These are phyloP conservation scores for Arthrobotrys sinensis DNA, from an alignment of 2,329 filamentous ascomycete species.

Conservation along the genomic window DNA sequence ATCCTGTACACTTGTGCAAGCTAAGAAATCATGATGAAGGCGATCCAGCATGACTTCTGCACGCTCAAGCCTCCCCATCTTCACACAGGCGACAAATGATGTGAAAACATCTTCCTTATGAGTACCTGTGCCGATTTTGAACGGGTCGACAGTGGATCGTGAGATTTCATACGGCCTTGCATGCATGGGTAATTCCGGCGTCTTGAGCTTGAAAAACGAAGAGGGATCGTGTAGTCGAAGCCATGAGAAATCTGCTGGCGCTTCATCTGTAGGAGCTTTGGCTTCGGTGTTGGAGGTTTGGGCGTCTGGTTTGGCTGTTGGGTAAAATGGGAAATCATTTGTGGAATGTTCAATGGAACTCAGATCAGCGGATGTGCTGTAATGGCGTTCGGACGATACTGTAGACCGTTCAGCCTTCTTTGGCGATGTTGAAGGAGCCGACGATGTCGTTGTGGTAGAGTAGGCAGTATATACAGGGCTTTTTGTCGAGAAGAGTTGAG, in stretches of 20 bases:
- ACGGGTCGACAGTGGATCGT: slow-evolving; percentile 38
- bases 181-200: slow-evolving; percentile 53
- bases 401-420: slow-evolving; percentile 38
- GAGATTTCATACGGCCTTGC: slow-evolving; percentile 40
- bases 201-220: slow-evolving; percentile 48
- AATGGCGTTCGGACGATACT: slow-evolving; percentile 47
- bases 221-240: slow-evolving; percentile 52
- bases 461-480: slow-evolving; percentile 21
- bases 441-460: slow-evolving; percentile 10
- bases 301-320: slow-evolving; percentile 5
- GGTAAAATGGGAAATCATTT: slow-evolving; percentile 45
- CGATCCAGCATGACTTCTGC: slow-evolving; percentile 56
- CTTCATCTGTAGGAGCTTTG: slow-evolving; percentile 3
- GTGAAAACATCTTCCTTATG: slow-evolving; percentile 52
- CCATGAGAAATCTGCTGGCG: slow-evolving; percentile 57
- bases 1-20: slow-evolving; percentile 36
- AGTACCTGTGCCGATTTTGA: slow-evolving; percentile 51
- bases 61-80: slow-evolving; percentile 50
- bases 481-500: slow-evolving; percentile 44
- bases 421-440: slow-evolving; percentile 10
- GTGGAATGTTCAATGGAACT: slow-evolving; percentile 18
- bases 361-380: slow-evolving; percentile 45
- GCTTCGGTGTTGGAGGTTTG: background rate
- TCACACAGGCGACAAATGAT: slow-evolving; percentile 54
- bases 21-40: slow-evolving; percentile 51